A percentile compares a stretch with the other conserved stretches of the same genome.
These are phyloP conservation scores for Ophiostoma fasciatum DNA, from an alignment of 2,329 filamentous ascomycete species.

Conservation along the genomic window DNA sequence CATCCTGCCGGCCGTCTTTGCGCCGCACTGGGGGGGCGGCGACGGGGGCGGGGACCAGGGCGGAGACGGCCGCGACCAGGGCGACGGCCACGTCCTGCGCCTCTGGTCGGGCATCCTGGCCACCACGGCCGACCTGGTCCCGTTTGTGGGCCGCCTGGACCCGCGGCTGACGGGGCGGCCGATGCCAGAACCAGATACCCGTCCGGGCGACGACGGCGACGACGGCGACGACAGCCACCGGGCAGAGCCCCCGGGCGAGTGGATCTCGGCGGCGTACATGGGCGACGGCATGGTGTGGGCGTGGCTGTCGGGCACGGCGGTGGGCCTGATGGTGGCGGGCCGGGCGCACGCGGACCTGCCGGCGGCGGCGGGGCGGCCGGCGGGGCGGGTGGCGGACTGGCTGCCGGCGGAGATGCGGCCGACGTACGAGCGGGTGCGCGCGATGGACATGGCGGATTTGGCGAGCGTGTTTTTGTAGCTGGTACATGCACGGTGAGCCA, in stretches of 20 bases:
- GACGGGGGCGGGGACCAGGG: not conserved
- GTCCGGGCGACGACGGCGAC: not conserved
- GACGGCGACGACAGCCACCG: no score
- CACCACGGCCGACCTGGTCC: conserved; percentile 29
- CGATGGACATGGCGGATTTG: conserved; percentile 22
- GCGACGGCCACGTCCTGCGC: conserved; percentile 19
- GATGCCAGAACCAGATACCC: not conserved
- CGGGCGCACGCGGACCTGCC: conserved; percentile 19
- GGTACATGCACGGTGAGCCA: no score
- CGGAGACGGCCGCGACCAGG: not conserved
- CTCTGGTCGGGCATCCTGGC: conserved; percentile 36
- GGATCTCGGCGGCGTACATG: conserved; percentile 35
- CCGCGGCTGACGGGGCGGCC: conserved; percentile 17
- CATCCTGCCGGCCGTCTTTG: conserved; percentile 27
- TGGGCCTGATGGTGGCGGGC: conserved; percentile 30
- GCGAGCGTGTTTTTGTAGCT: conserved; percentile 10
- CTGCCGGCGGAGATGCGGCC: conserved; percentile 24
- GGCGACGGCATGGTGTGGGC: conserved; percentile 40
- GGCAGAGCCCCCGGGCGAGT: conserved; percentile 31
- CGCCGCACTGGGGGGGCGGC: conserved; percentile 20
- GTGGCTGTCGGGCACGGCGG: conserved; percentile 34
- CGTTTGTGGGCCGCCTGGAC: conserved; percentile 33
- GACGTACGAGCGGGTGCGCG: conserved; percentile 20
- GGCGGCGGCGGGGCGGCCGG: conserved; percentile 20
- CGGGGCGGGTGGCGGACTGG: conserved; percentile 23